Base-by-base conservation (phyloP, 208 protist genomes). In the Herpetomonas muscarum region DNA sequence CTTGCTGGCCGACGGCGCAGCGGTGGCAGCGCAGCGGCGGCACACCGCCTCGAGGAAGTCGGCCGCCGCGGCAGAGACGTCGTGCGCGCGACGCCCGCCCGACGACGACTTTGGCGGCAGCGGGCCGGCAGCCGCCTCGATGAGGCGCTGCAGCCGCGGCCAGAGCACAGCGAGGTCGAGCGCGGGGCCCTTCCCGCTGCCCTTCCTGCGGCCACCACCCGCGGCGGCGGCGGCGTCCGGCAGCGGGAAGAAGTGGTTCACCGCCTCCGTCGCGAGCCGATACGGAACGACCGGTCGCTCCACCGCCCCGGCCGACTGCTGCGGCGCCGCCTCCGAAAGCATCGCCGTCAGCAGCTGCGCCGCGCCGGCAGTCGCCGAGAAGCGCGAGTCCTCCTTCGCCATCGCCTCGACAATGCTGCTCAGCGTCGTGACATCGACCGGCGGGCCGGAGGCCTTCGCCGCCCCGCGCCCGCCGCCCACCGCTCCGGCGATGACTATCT, bases 331-430 rank as follows among this genome's bases (percentile, higher is more conserved):
- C 19, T n/a, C n/a, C n/a, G n/a, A n/a, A n/a, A 88, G 66, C 32
- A 93, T 54, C 26, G 55, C 51, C 37, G 75, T 74, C 29, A 88
- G 29, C 29, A 93, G 64, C 46, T 82, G 72, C 2, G 80, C 68
- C 7, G 81, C 86, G 26, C 55, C 36, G 22, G 36, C 22, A n/a
- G 77, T 82, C 21, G 88, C 52, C 41, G 55, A 44, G 41, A 70
- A 75, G 55, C 74, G 74, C 17, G 73, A 80, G 64, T 81, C 77
- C 57, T 81, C 86, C 21, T 64, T 55, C 21, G 82, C 77, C 74
- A 93, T 81, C 41, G 70, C 62, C 66, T 93, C 86, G 34, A 93
- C 71, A 28, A 93, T 39, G 42, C 67, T 56, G 65, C 67, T 86
- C 28, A 90, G 73, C 12, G 79, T 79, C 10, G 86, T 93, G 15